Evolutionary conservation across 108 stramenopile genomes (phyloP).

Genomic region (Seminavis robusta): DNA sequence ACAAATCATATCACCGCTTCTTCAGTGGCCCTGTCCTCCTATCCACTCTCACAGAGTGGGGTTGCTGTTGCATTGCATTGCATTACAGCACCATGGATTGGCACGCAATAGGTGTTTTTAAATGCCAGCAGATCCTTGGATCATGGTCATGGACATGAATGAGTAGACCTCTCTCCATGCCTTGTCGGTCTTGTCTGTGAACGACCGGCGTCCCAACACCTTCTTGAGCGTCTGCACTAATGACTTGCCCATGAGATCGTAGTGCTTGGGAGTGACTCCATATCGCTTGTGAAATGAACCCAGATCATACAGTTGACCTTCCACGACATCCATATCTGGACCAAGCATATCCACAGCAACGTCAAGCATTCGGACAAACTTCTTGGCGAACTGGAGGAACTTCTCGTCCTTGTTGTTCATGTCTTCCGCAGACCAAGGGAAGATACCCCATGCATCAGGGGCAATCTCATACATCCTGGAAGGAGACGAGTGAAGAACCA

Average conservation of each 20-base stretch:
- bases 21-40: too few species aligned
- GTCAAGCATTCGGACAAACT: conserved; percentile 17
- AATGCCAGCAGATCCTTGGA: conserved; percentile 21
- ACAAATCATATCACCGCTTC: too few species aligned
- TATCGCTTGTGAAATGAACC: conserved; percentile 14
- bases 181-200: conserved; percentile 6
- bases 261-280: conserved; percentile 22
- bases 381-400: neutral
- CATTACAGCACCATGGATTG: too few species aligned
- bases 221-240: conserved; percentile 16
- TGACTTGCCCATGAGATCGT: conserved; percentile 22
- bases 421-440: too few species aligned
- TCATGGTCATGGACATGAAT: conserved; percentile 17
- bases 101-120: too few species aligned
- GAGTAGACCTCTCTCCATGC: conserved; percentile 23
- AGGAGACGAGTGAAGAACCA: too few species aligned
- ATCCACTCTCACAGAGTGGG: too few species aligned
- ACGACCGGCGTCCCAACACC: conserved; percentile 12
- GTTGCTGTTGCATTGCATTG: too few species aligned
- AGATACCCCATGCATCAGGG: neutral
- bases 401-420: too few species aligned
- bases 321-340: conserved; percentile 17
- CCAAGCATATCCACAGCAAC: conserved; percentile 22
- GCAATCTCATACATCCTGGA: neutral
- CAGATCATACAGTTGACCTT: conserved; percentile 5